Conservation (phyloP, 73 alveolate genomes). For the Tetrahymena malaccensis region DNA sequence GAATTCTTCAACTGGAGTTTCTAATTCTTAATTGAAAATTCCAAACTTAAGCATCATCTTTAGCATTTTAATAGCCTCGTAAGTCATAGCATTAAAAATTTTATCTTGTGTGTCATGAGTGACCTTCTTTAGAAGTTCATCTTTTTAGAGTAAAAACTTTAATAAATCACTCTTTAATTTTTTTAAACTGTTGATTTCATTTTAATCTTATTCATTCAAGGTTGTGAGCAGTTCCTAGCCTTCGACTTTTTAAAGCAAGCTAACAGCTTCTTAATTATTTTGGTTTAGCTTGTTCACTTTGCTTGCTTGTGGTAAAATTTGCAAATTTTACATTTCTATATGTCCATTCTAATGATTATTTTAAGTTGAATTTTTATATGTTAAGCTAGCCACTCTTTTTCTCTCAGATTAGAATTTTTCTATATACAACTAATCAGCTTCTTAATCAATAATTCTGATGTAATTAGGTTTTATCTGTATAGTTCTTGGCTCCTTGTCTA, state of each 20-base stretch:
- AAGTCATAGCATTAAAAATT: conserved; percentile 16
- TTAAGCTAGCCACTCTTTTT: neutral
- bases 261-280: neutral
- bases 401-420: neutral
- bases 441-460: neutral
- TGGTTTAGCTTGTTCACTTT: neutral
- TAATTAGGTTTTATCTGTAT: neutral
- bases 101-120: neutral
- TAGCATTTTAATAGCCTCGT: conserved; percentile 17
- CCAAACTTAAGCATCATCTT: conserved; percentile 29
- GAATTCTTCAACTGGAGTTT: neutral
- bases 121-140: neutral
- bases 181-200: neutral
- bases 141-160: neutral
- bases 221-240: neutral
- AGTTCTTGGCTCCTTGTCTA: neutral
- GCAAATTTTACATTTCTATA: neutral
- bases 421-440: neutral
- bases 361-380: neutral
- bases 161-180: conserved; percentile 6
- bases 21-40: conserved; percentile 14
- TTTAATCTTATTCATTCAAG: neutral
- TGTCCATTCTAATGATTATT: neutral
- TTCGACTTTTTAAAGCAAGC: neutral
- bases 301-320: neutral